Evolutionary conservation across 2,329 filamentous ascomycete species (phyloP), one percentile per base, ranked within the genome.

Genomic region (Fusarium sublunatum): DNA sequence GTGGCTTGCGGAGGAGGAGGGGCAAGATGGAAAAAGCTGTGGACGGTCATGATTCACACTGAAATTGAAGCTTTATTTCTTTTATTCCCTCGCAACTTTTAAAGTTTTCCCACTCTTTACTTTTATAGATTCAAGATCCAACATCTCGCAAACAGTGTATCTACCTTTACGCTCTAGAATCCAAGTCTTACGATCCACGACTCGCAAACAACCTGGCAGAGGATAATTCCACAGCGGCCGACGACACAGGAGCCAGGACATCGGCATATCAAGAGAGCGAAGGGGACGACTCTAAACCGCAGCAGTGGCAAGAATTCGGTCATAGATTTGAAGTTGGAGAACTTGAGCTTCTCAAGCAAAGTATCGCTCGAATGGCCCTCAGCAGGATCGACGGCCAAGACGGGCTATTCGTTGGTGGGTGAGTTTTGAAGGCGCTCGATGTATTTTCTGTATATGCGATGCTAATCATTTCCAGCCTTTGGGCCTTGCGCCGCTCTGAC

Each of bases 401-500:
- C 39, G 74, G 76, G 62, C 74, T 81, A 54, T 79, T 77, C 53
- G 70, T 78, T 24, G 72, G 77, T 46, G 74, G 78, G 78, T 79
- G 67, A 70, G 77, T 70, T 22, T 39, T 42, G 42, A 46, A 43
- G 31, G 47, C 51, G 24, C 40, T 41, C 31, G n/a, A 28, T 35
- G 44, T 53, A 34, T 41, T 43, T 26, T 34, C 19, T 41, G 25
- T 40, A 35, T 12, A 40, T 15, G 35, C 22, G 24, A 48, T 58
- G 53, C 51, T 71, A 36, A 68, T 41, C 31, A 45, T 34, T 24
- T 15, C 32, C n/a, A 70, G 93, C 55, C 85, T 96, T 64, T 93
- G 93, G 79, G 88, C 90, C 38, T 80, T 97, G 62, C 88, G 88
- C 58, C 88, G 90, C 60, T 88, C 88, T 59, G 83, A 89, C 50